A percentile compares a stretch with the other conserved stretches of the same genome.
Evolutionary conservation across 495 filamentous ascomycete species (phyloP).

Genomic region (Cryomyces minteri): DNA sequence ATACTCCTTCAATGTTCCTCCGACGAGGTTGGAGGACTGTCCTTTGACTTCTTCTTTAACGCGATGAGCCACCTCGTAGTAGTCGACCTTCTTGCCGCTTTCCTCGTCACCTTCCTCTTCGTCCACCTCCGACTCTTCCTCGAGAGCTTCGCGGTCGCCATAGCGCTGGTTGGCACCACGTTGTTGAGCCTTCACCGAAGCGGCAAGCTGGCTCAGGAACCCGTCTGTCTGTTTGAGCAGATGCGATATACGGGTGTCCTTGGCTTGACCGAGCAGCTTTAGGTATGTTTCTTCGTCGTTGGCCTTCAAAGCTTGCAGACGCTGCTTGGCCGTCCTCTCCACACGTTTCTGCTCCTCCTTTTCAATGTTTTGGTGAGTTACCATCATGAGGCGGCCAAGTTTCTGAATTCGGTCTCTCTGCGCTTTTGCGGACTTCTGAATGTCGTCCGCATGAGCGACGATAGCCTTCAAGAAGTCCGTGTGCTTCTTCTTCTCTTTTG

Average conservation of each 20-base stretch:
- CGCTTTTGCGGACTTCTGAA: slow-evolving; percentile 36
- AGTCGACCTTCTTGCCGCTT: slow-evolving; percentile 67
- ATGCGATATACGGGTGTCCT: slow-evolving; percentile 97
- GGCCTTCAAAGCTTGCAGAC: slow-evolving; percentile 94
- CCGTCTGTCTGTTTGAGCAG: slow-evolving; percentile 89
- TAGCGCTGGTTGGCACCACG: slow-evolving; percentile 63
- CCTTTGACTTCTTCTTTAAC: slow-evolving; percentile 75
- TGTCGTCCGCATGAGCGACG: slow-evolving; percentile 45
- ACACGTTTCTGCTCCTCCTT: slow-evolving; percentile 97
- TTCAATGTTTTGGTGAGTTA: slow-evolving; percentile 87
- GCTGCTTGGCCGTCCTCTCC: slow-evolving; percentile 93
- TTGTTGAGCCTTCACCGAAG: slow-evolving; percentile 83
- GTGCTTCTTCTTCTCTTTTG: slow-evolving; percentile 90
- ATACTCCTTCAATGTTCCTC: slow-evolving; percentile 89
- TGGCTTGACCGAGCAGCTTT: slow-evolving; percentile 90
- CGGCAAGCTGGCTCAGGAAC: slow-evolving; percentile 87
- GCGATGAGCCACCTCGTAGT: slow-evolving; percentile 94
- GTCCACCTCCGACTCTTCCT: slow-evolving; percentile 28
- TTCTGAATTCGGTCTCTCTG: slow-evolving; percentile 60
- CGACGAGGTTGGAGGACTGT: slow-evolving; percentile 73
- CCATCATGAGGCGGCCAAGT: slow-evolving; percentile 67
- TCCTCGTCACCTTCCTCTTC: slow-evolving; percentile 51
- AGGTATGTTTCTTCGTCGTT: slow-evolving; percentile 98
- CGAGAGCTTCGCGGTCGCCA: slow-evolving; percentile 39
- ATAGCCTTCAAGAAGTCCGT: slow-evolving; percentile 67